Base-by-base conservation (phyloP, 192 early-diverging fungal species). In the Linnemannia zychae region DNA sequence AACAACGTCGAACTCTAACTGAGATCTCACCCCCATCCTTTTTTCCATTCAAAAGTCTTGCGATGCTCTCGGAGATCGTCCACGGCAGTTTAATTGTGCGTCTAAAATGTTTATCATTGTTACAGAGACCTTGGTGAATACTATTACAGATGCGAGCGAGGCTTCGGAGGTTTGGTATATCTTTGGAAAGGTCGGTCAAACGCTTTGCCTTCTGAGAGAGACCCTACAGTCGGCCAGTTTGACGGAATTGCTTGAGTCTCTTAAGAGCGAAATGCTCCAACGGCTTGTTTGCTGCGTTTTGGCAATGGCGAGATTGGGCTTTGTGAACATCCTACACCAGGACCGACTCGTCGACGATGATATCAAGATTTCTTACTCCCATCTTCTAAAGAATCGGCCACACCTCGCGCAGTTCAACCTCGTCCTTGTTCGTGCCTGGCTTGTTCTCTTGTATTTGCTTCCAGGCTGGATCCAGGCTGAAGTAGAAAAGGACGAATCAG, bases 51-150 rank as follows among this genome's bases (percentile, higher is more conserved):
- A 46, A 22, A 50, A 90, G 87, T 87, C 88, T 15, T 88, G 89
- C 38, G 76, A 83, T 7, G 76, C 80, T 5, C 84, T 82, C 22
- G 71, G 74, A 15, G 63, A 87, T 24, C 67, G 71, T 18, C 7
- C 22, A 18, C 79, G 87, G 49, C 86, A 88, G 69, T 88, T 89
- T 78, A 49, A 74, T 0, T 90, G 87, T 49, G 85, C 80, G 11
- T n/a, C 67, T 13, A 78, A 84, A 24, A 87, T 88, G 76, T 87
- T 90, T 53, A 72, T 75, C 3, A 71, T 79, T 7, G 74, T 84
- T 31, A 78, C 80, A 6, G 72, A 84, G 63, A 74, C 87, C 0
- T 67, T 91, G 24, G 78, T 89, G 20, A 78, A 80, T 44, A 66
- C 71, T 7, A 31, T 81, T 11, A 76, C 83, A 12, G 71, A 81